These are phyloP conservation scores for Leishmania martiniquensis DNA, from an alignment of 208 protist genomes.

Conservation along the genomic window DNA sequence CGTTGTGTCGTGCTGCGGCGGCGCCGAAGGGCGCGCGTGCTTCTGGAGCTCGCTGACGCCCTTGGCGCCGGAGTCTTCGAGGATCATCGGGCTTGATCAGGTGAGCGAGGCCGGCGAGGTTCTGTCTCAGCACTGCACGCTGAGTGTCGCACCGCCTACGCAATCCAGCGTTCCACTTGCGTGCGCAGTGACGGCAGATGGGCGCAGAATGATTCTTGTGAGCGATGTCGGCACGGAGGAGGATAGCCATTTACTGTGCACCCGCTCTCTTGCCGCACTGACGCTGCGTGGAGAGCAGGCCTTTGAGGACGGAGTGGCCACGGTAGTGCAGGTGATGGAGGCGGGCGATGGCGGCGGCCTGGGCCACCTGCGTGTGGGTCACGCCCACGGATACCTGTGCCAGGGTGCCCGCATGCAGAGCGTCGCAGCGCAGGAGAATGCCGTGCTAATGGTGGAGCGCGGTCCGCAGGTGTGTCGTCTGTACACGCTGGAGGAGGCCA, in stretches of 20 bases:
- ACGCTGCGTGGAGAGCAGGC: conserved; percentile 22
- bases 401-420: conserved; percentile 34
- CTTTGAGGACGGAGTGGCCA: conserved; percentile 14
- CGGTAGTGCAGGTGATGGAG: conserved; percentile 41
- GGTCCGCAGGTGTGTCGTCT: conserved; percentile 35
- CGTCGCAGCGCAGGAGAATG: conserved; percentile 23
- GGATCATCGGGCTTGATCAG: conserved; percentile 7
- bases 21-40: conserved; percentile 41
- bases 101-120: conserved; percentile 23
- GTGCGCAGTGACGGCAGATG: conserved; percentile 45
- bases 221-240: conserved; percentile 67
- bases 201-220: conserved; percentile 41
- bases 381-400: conserved; percentile 27
- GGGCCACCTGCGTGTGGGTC: conserved; percentile 15
- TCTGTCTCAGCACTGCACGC: conserved; percentile 50
- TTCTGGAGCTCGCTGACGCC: conserved; percentile 55
- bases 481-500: conserved; percentile 27
- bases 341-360: conserved; percentile 14
- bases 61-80: conserved; percentile 13
- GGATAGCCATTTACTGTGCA: conserved; percentile 51
- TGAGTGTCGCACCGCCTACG: conserved; percentile 49
- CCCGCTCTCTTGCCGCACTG: conserved; percentile 63
- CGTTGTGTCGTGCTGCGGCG: conserved; percentile 60
- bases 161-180: conserved; percentile 51
- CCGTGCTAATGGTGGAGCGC: conserved; percentile 28